These are phyloP conservation scores for Monotropa hypopitys DNA, from an alignment of 179 eudicot species.

Conservation along the genomic window DNA sequence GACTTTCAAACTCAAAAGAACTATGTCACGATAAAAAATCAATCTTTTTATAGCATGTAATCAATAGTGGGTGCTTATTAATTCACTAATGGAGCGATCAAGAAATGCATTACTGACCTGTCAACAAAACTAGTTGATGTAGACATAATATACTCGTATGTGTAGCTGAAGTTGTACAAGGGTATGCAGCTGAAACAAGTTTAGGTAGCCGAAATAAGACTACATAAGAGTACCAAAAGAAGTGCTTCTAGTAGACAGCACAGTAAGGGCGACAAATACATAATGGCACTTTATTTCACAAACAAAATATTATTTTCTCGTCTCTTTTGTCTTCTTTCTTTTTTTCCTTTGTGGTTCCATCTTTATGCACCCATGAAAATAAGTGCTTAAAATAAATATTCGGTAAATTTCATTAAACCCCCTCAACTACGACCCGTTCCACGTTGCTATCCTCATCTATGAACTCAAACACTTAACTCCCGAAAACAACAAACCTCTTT, in stretches of 20 bases:
- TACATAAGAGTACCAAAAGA: conserved; percentile 2
- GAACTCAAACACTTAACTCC: too few species aligned
- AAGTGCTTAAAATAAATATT: neutral
- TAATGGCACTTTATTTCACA: neutral
- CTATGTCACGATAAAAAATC: neutral
- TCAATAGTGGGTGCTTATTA: neutral
- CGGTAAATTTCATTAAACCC: too few species aligned
- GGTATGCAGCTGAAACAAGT: conserved; percentile 79
- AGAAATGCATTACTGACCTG: conserved; percentile 37
- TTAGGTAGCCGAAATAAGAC: conserved; percentile 22
- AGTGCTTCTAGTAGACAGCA: neutral
- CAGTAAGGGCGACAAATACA: neutral
- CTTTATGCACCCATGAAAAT: neutral
- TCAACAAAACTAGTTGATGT: conserved; percentile 84
- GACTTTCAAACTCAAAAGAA: neutral
- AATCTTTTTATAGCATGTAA: neutral
- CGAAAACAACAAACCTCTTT: too few species aligned
- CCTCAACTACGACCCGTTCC: too few species aligned
- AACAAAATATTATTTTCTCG: neutral
- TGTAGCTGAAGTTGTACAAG: conserved; percentile 86
- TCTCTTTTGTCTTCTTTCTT: neutral
- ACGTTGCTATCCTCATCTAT: too few species aligned
- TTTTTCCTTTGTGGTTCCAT: neutral
- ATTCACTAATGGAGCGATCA: neutral
- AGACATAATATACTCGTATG: conserved; percentile 81